phyloP scores from a whole-genome alignment of 495 filamentous ascomycete genomes.

The Delitschia confertaspora region DNA sequence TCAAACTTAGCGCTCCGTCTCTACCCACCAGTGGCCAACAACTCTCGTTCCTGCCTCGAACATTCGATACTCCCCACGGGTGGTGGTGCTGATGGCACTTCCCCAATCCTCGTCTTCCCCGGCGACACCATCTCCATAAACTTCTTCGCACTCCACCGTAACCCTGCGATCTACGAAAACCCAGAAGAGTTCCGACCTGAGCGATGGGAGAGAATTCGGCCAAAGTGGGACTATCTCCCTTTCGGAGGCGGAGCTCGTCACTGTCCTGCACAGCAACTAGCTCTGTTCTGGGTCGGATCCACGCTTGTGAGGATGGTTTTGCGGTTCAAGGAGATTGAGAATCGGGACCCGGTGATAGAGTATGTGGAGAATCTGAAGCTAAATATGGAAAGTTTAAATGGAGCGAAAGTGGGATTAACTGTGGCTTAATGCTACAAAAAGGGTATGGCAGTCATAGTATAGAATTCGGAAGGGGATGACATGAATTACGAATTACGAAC shows the following conservation, averaged over 20 bases:
- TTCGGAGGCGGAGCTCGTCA: constrained; percentile 35
- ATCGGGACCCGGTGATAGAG: constrained; percentile 6
- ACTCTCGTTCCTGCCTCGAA: constrained; percentile 1
- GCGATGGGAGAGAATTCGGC: constrained; percentile 13
- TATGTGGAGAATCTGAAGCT: constrained; percentile 11
- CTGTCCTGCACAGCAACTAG: constrained; percentile 24
- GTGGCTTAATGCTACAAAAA: no score
- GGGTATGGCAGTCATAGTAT: no score
- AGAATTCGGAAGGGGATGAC: no score
- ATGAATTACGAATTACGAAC: no score
- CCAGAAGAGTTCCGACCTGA: constrained; percentile 24
- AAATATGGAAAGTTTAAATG: constrained; percentile 15
- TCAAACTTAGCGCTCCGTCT: constrained; percentile 47
- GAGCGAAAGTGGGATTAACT: constrained; percentile 5
- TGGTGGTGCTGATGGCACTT: constrained; percentile 42
- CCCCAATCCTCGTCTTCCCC: neutral
- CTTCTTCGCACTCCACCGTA: constrained; percentile 26
- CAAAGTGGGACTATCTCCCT: constrained; percentile 33
- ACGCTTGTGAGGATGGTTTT: constrained; percentile 9
- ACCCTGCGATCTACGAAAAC: constrained; percentile 9
- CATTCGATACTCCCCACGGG: constrained; percentile 45
- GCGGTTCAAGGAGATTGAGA: constrained; percentile 25
- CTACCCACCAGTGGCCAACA: constrained; percentile 10
- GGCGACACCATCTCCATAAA: constrained; percentile 6
- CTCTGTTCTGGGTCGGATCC: constrained; percentile 9